phyloP scores from a whole-genome alignment of 331 rosid species.

The Cydonia oblonga region DNA sequence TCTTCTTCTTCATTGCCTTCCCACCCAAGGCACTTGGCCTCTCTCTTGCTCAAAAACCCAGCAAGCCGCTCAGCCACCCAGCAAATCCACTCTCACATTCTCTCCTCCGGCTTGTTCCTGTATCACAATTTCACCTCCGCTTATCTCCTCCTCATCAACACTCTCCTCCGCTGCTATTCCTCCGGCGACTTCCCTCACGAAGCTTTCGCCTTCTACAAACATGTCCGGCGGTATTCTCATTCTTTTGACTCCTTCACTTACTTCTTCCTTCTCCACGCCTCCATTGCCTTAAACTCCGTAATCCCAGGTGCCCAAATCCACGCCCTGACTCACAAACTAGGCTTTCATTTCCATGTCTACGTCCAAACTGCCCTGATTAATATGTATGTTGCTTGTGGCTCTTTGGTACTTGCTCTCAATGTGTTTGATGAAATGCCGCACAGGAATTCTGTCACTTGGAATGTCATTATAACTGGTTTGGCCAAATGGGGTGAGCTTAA shows the following conservation, averaged over 20 bases:
- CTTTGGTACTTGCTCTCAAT: conserved; percentile 24
- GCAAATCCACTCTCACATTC: conserved; percentile 42
- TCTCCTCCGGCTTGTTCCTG: conserved; percentile 43
- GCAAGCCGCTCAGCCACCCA: conserved; percentile 18
- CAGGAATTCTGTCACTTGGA: conserved; percentile 46
- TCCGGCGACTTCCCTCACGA: conserved; percentile 24
- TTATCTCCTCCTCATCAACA: conserved; percentile 43
- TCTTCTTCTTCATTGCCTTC: not conserved
- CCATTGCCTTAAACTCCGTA: conserved; percentile 18
- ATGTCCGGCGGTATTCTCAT: conserved; percentile 9
- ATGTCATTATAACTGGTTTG: conserved; percentile 50
- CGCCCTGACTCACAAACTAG: conserved; percentile 43
- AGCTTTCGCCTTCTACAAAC: conserved; percentile 34
- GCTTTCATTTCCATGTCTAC: conserved; percentile 54
- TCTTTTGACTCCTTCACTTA: conserved; percentile 50
- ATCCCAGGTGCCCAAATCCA: conserved; percentile 48
- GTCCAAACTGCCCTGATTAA: conserved; percentile 54
- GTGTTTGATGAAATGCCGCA: conserved; percentile 53
- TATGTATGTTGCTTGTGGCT: conserved; percentile 34
- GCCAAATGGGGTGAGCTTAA: conserved; percentile 43
- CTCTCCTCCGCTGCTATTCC: conserved; percentile 43
- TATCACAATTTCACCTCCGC: not conserved
- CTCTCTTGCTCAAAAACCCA: conserved; percentile 38
- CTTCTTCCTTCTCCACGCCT: conserved; percentile 48
- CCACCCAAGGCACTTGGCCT: conserved; percentile 34